Evolutionary conservation across 1,139 yeast species (phyloP), one percentile per base, ranked within the genome.

Genomic region (Hanseniaspora gamundiae): DNA sequence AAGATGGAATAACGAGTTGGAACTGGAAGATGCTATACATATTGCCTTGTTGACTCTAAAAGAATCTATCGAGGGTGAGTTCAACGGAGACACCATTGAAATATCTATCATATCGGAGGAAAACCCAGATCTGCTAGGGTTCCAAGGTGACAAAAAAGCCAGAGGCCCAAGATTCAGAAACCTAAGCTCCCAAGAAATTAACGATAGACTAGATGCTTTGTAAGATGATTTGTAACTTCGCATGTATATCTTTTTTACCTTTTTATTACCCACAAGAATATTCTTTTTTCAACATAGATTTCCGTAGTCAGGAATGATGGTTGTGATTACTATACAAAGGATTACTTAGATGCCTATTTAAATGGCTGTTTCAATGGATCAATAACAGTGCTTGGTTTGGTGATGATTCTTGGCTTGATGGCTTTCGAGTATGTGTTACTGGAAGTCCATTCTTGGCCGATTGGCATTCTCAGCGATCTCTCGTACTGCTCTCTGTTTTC

Each of bases 31-130:
- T 62, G 99, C 97, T 44, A 86, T 93, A 52, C 98, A 93, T 63
- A 93, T 91, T 57, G 95, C 98, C 1, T 71, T 93, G 44, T 70
- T 93, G 55, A 93, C 98, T 3, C 71, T 93, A 61, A 93, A 93
- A 65, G 99, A 93, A 65, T 80, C 95, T 21, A 93, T 93, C 44
- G 99, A 93, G 64, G 98, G 98, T 47, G 99, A 93, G 59, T 84
- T 93, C 76, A 86, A 84, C 50, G 97, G 97, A 41, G 93, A 87
- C 52, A 88, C 94, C 46, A 91, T 93, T 54, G 98, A 93, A 64
- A 84, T 93, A 51, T 85, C 93, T 24, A 73, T 93, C 38, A 78
- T 91, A 45, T 88, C 95, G 49, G 84, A 78, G 44, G 83, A 94
- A 38, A 82, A 86, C 55, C 87, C 83, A 50, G 80, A 81, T 46